These are phyloP conservation scores for Globisporangium megalacanthum DNA, from an alignment of 352 stramenopile species.

Conservation along the genomic window DNA sequence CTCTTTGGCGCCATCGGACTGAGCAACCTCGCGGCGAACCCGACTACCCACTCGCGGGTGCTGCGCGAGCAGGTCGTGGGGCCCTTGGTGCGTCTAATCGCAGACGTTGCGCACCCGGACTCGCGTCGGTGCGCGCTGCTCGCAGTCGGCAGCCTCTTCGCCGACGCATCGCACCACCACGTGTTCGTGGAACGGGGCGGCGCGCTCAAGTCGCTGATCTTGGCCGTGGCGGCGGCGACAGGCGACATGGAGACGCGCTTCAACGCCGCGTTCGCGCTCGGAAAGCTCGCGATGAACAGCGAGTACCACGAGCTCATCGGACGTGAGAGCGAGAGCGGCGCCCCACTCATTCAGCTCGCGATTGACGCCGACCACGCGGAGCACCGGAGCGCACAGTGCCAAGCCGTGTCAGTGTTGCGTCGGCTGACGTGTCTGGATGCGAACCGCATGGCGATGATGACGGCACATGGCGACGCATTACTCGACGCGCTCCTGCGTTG, in stretches of 20 bases:
- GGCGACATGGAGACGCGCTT: constrained; percentile 91
- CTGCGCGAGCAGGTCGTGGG: constrained; percentile 51
- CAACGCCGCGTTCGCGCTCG: constrained; percentile 90
- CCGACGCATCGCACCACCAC: constrained; percentile 54
- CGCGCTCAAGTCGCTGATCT: constrained; percentile 67
- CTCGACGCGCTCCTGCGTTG: constrained; percentile 48
- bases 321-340: constrained; percentile 39
- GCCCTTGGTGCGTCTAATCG: constrained; percentile 52
- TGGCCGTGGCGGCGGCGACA: constrained; percentile 35
- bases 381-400: constrained; percentile 68
- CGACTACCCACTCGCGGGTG: constrained; percentile 71
- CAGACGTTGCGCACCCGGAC: constrained; percentile 33
- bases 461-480: constrained; percentile 39
- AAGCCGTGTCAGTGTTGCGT: constrained; percentile 89
- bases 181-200: constrained; percentile 55
- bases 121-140: constrained; percentile 78
- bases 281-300: constrained; percentile 89
- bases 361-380: constrained; percentile 40
- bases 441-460: constrained; percentile 84
- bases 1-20: constrained; percentile 88
- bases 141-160: constrained; percentile 80
- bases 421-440: constrained; percentile 76
- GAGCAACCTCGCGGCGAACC: constrained; percentile 88
- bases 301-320: constrained; percentile 62
- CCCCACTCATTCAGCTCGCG: constrained; percentile 47